These are phyloP conservation scores for Cercospora sp. DNA, from an alignment of 2,329 filamentous ascomycete genomes.

Conservation along the genomic window DNA sequence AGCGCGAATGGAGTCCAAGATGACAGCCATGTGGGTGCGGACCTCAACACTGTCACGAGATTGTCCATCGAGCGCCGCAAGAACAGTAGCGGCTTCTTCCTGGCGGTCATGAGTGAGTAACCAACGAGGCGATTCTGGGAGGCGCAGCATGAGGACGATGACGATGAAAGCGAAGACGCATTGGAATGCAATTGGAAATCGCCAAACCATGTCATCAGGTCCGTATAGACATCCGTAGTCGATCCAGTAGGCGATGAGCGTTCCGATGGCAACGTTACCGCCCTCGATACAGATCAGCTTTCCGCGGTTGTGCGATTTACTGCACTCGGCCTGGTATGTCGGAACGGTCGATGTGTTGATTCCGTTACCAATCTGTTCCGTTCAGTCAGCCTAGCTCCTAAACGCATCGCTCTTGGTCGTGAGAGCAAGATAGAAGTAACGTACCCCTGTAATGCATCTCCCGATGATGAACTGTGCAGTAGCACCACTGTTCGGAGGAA, in stretches of 20 bases:
- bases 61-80: conserved; percentile 52
- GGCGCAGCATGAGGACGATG: conserved; percentile 45
- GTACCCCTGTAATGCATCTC: conserved; percentile 51
- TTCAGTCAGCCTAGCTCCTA: not conserved
- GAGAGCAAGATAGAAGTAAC: not conserved
- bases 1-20: conserved; percentile 22
- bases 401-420: too few species aligned
- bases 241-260: conserved; percentile 55
- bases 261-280: conserved; percentile 55
- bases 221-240: conserved; percentile 49
- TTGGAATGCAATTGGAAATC: conserved; percentile 58
- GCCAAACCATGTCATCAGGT: conserved; percentile 47
- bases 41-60: conserved; percentile 58
- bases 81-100: conserved; percentile 52
- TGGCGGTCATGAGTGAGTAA: conserved; percentile 49
- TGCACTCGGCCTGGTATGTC: conserved; percentile 57
- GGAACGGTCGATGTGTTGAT: conserved; percentile 59
- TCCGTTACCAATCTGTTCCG: conserved; percentile 50
- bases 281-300: conserved; percentile 63
- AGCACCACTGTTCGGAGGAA: conserved; percentile 28
- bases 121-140: conserved; percentile 51
- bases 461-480: conserved; percentile 57
- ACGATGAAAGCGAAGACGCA: conserved; percentile 52
- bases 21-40: conserved; percentile 48
- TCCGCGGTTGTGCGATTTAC: conserved; percentile 58